Percentiles rank a stretch among this genome's conserved stretches.
These are phyloP conservation scores for Pistacia atlantica DNA, from an alignment of 345 rosid genomes.

Conservation along the genomic window DNA sequence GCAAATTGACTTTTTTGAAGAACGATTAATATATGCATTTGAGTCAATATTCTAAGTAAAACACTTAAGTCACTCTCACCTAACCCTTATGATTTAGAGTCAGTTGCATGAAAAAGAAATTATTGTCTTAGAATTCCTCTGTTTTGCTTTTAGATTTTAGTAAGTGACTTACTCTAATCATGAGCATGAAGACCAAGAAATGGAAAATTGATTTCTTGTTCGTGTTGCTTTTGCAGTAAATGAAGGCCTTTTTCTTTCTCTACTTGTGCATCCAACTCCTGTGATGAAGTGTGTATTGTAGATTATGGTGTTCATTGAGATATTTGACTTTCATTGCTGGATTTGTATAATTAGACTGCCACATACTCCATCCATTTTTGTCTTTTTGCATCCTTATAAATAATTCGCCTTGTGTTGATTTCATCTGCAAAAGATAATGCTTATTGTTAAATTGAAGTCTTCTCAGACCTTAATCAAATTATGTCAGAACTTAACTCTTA, in stretches of 20 bases:
- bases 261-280: too few relatives aligned
- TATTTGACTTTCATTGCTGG: neutral
- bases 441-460: slow-evolving; percentile 1
- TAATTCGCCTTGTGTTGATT: neutral
- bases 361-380: neutral
- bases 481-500: neutral
- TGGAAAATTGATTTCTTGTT: neutral
- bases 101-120: neutral
- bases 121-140: neutral
- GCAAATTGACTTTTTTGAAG: too few relatives aligned
- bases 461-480: neutral
- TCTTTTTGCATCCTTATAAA: neutral
- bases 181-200: neutral
- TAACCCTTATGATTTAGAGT: neutral
- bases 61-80: neutral
- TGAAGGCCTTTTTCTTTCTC: neutral
- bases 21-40: too few relatives aligned
- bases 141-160: neutral
- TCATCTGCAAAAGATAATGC: neutral
- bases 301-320: neutral
- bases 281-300: neutral
- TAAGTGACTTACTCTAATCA: neutral
- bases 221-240: neutral
- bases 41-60: too few relatives aligned
- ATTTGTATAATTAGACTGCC: neutral